Percentiles rank a stretch among this genome's conserved stretches.
phyloP scores from a whole-genome alignment of 2,329 filamentous ascomycete species.

The Capronia americana region DNA sequence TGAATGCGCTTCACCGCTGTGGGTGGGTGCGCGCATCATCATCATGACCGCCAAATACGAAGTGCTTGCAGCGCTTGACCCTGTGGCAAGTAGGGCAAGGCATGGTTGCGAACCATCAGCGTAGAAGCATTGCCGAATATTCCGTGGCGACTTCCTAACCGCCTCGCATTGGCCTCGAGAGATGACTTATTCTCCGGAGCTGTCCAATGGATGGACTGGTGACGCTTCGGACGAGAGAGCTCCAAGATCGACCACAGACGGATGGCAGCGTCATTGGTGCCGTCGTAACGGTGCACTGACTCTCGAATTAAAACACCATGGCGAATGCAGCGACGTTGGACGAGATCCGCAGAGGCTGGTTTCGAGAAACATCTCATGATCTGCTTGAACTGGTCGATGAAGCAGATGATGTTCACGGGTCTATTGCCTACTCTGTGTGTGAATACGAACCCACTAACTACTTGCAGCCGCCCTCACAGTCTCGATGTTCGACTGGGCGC shows the following conservation, averaged over 20 bases:
- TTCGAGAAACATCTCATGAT: conserved; percentile 27
- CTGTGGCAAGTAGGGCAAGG: not conserved
- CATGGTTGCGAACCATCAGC: not conserved
- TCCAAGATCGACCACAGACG: conserved; percentile 2
- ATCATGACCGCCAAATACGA: not conserved
- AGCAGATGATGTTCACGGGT: conserved; percentile 1
- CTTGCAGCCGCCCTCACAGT: not conserved
- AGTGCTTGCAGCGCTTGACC: no score
- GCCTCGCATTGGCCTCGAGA: conserved; percentile 20
- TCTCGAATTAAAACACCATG: conserved; percentile 7
- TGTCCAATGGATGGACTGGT: conserved; percentile 17
- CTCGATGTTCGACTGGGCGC: not conserved
- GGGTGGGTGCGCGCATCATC: not conserved
- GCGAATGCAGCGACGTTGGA: conserved; percentile 6
- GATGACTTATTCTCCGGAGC: conserved; percentile 6
- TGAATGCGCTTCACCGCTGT: conserved; percentile 3
- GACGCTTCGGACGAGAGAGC: conserved; percentile 1
- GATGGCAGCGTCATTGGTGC: conserved; percentile 27
- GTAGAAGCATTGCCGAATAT: conserved; percentile 22
- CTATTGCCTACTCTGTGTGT: conserved; percentile 8
- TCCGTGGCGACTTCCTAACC: conserved; percentile 30
- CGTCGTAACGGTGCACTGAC: conserved; percentile 27
- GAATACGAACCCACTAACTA: not conserved
- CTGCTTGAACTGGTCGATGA: conserved; percentile 8
- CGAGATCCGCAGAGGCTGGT: conserved; percentile 10